Conservation (phyloP, 805 yeast species). For the Candida insectorum region DNA sequence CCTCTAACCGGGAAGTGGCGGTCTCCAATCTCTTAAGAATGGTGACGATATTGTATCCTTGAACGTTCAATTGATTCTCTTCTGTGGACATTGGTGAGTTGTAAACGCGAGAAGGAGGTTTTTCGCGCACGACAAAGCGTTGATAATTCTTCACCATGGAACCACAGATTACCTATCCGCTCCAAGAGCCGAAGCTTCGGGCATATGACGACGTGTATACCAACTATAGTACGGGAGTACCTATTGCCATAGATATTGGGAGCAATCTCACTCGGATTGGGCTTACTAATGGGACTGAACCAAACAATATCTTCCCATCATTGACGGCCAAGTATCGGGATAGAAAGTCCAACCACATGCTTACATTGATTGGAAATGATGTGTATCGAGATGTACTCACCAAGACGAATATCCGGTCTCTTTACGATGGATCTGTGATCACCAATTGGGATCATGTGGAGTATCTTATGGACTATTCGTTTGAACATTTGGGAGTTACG, state of each 20-base stretch:
- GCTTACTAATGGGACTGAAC: conserved; percentile 40
- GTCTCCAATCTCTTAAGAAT: conserved; percentile 74
- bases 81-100: conserved; percentile 27
- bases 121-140: too few relatives aligned
- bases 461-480: conserved; percentile 75
- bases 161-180: conserved; percentile 40
- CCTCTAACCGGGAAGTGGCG: conserved; percentile 90
- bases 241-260: conserved; percentile 90
- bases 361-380: conserved; percentile 82
- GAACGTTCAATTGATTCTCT: conserved; percentile 52
- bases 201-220: conserved; percentile 44
- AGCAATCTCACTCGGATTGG: conserved; percentile 60
- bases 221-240: conserved; percentile 52
- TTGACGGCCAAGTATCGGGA: conserved; percentile 75
- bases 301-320: conserved; percentile 68
- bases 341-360: conserved; percentile 56
- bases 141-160: too few relatives aligned
- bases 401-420: conserved; percentile 66
- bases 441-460: conserved; percentile 94
- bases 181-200: conserved; percentile 41
- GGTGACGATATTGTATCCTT: conserved; percentile 85
- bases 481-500: conserved; percentile 71
- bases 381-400: conserved; percentile 66
- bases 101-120: conserved; percentile 14
- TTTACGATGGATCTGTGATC: conserved; percentile 82